These are phyloP conservation scores for Ehretia macrophylla DNA, from an alignment of 257 asterid species.

Conservation along the genomic window DNA sequence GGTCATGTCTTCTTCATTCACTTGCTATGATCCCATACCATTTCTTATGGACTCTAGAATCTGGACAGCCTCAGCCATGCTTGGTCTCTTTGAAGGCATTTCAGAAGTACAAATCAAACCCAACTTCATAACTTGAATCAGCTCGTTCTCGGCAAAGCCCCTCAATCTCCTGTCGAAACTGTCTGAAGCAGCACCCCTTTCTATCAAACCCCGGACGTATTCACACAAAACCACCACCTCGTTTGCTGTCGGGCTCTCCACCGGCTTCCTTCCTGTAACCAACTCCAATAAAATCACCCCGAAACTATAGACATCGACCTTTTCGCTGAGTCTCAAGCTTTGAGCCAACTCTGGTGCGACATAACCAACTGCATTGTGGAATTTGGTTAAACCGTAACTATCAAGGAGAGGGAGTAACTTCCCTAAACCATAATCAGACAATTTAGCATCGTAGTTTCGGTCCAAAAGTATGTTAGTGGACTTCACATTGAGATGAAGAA, in stretches of 20 bases:
- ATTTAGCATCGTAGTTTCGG: conserved; percentile 42
- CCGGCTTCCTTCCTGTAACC: conserved; percentile 87
- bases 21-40: conserved; percentile 43
- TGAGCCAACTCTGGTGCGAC: conserved; percentile 91
- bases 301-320: conserved; percentile 79
- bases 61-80: conserved; percentile 93
- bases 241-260: conserved; percentile 49
- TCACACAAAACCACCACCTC: conserved; percentile 81
- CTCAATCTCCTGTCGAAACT: conserved; percentile 68
- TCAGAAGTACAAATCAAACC: conserved; percentile 80
- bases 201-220: conserved; percentile 60
- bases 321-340: conserved; percentile 58
- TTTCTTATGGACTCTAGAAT: conserved; percentile 82
- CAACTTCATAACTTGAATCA: conserved; percentile 81
- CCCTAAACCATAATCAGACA: conserved; percentile 73
- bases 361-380: conserved; percentile 84
- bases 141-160: conserved; percentile 68
- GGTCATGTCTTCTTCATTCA: neutral
- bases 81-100: conserved; percentile 65
- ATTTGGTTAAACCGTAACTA: conserved; percentile 44
- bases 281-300: conserved; percentile 77
- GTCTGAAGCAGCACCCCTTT: conserved; percentile 54
- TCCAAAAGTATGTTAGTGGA: conserved; percentile 74
- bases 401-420: conserved; percentile 65
- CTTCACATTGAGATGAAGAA: conserved; percentile 83